Evolutionary conservation across 495 filamentous ascomycete species (phyloP), one percentile per base, ranked within the genome.

Genomic region (Penicillium bovifimosum): DNA sequence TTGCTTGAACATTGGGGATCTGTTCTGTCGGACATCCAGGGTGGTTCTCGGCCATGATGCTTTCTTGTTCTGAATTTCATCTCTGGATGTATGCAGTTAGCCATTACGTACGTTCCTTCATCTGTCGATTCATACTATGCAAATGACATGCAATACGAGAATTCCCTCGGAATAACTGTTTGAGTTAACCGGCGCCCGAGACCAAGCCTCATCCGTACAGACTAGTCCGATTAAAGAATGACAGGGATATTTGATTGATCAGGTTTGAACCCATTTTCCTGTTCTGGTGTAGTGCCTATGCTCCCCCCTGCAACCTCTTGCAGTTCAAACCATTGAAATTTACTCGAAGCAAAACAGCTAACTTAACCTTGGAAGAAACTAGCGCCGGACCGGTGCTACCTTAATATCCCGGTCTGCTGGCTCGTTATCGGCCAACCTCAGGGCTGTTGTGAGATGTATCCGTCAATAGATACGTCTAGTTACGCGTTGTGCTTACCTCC

Each of bases 341-440:
- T 24, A 24, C 20, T 24, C 20, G 20, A 4, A 24, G 20, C 20
- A 24, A 24, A 24, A 24, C 20, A 24, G 4, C 20, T 24, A 24
- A n/a, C n/a, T 38, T 18, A 1, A 9, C 36, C 11, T n/a, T 39
- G 5, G 36, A 39, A 14, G 36, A 17, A 11, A 9, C 5, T 17
- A 18, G 28, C 35, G 36, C 56, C 56, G 56, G 56, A 31, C 56
- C 52, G 56, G 52, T 55, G 31, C 11, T 53, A 29, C 7, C 20
- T 24, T 4, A 24, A 24, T 16, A 40, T 40, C 10, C 38, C 38
- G 16, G 38, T 40, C 38, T 10, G 10, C 16, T 16, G 38, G 38
- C 20, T 9, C 5, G 9, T 9, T 1, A 29, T 31, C 29, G 9
- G 29, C 2, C 20, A 24, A 24, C 20, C 9, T 2, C 14, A 2